These are phyloP conservation scores for Dipodascus albidus DNA, from an alignment of 805 yeast species.

Conservation along the genomic window DNA sequence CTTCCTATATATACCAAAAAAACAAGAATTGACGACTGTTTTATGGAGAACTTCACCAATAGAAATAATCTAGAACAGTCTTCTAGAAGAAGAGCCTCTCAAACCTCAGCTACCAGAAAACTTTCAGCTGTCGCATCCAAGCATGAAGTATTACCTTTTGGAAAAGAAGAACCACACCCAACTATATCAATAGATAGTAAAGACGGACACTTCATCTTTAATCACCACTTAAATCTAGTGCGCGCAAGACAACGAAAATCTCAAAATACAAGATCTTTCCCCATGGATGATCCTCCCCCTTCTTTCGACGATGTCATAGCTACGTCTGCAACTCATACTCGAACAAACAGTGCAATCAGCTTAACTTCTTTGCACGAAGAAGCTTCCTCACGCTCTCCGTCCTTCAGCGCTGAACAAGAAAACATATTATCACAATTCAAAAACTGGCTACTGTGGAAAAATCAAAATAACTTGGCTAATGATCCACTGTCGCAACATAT, in stretches of 20 bases:
- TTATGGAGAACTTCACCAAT: neutral
- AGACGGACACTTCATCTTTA: neutral
- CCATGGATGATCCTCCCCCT: constrained; percentile 1
- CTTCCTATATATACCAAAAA: too few relatives aligned
- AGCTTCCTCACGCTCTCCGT: too few relatives aligned
- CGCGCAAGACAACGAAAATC: neutral
- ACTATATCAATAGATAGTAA: neutral
- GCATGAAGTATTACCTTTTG: neutral
- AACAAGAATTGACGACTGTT: too few relatives aligned
- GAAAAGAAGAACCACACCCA: neutral
- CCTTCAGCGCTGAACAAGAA: too few relatives aligned
- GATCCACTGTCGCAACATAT: neutral
- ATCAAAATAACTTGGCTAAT: neutral
- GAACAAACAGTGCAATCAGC: neutral
- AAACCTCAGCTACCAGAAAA: neutral
- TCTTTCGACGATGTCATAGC: neutral
- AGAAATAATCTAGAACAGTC: neutral
- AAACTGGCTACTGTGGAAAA: neutral
- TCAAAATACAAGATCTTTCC: neutral
- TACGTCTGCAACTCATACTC: neutral
- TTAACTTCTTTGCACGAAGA: neutral
- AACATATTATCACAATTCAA: neutral
- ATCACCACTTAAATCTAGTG: neutral
- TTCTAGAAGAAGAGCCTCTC: neutral
- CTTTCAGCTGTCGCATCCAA: neutral